Evolutionary conservation across 495 filamentous ascomycete genomes (phyloP).

Genomic region (Pseudevernia furfuracea): DNA sequence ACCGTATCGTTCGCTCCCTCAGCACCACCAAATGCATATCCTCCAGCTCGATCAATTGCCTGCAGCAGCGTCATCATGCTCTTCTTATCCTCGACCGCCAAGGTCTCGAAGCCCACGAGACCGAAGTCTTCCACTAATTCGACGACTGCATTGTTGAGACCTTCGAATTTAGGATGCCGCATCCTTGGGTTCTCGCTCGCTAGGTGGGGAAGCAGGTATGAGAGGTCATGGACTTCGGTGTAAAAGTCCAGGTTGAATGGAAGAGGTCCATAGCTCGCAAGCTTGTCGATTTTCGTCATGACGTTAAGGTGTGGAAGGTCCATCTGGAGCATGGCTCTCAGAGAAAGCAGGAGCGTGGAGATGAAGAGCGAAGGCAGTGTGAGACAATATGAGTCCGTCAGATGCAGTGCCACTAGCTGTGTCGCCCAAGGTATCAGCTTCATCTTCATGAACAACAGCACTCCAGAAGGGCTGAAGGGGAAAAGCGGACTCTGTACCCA

Average conservation of each 20-base stretch:
- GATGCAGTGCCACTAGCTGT: slow-evolving; percentile 82
- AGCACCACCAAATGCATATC: slow-evolving; percentile 85
- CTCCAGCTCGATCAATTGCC: slow-evolving; percentile 81
- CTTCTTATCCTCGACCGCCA: slow-evolving; percentile 92
- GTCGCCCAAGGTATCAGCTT: slow-evolving; percentile 19
- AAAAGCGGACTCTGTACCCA: slow-evolving; percentile 70
- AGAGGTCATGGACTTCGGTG: slow-evolving; percentile 92
- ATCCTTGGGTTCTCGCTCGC: slow-evolving; percentile 51
- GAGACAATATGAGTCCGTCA: slow-evolving; percentile 85
- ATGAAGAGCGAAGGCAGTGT: slow-evolving; percentile 91
- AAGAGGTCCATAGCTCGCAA: slow-evolving; percentile 67
- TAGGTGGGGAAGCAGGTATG: slow-evolving; percentile 72
- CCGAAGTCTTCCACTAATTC: slow-evolving; percentile 81
- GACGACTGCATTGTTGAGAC: slow-evolving; percentile 77
- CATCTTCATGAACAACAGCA: background rate
- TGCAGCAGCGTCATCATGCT: slow-evolving; percentile 88
- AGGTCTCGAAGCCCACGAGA: slow-evolving; percentile 82
- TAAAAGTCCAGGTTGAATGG: slow-evolving; percentile 95
- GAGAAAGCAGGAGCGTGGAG: slow-evolving; percentile 80
- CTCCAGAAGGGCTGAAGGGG: slow-evolving; percentile 21
- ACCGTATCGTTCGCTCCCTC: slow-evolving; percentile 90
- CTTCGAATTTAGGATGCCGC: slow-evolving; percentile 63
- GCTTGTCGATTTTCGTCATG: slow-evolving; percentile 92
- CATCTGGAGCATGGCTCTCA: slow-evolving; percentile 95
- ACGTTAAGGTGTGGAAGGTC: slow-evolving; percentile 93